Percentiles rank a stretch among this genome's conserved stretches.
Conservation (phyloP, 2,329 filamentous ascomycete species). For the Ceratocystis colombiana region DNA sequence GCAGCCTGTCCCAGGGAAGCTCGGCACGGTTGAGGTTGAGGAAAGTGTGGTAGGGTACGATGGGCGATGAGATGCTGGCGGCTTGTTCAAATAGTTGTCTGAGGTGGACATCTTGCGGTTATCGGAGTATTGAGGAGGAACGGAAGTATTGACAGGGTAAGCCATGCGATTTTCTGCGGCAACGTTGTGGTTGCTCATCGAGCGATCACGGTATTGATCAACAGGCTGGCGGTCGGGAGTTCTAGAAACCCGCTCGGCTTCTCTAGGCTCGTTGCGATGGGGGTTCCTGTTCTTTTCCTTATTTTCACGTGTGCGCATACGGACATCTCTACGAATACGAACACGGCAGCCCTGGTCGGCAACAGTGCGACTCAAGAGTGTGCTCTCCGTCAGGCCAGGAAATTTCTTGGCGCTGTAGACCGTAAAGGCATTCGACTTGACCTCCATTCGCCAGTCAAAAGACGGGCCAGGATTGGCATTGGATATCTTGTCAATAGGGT, state of each 20-base stretch:
- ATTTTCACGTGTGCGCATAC: slow-evolving; percentile 74
- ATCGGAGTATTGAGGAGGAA: slow-evolving; percentile 15
- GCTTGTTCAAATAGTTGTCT: not conserved
- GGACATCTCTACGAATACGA: slow-evolving; percentile 84
- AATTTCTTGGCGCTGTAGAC: slow-evolving; percentile 99
- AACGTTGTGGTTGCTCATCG: slow-evolving; percentile 49
- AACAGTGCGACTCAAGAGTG: slow-evolving; percentile 74
- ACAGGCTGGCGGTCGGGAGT: slow-evolving; percentile 30
- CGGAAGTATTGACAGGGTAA: slow-evolving; percentile 12
- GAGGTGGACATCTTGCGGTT: slow-evolving; percentile 12
- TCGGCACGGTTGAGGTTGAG: not conserved
- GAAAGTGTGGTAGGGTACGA: slow-evolving; percentile 4
- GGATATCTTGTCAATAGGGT: slow-evolving; percentile 33
- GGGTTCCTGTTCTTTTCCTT: slow-evolving; percentile 44
- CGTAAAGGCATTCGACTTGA: slow-evolving; percentile 75
- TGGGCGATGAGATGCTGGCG: not conserved
- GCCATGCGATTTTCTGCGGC: slow-evolving; percentile 26
- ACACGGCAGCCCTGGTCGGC: slow-evolving; percentile 96
- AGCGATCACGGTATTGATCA: slow-evolving; percentile 41
- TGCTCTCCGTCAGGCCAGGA: slow-evolving; percentile 84
- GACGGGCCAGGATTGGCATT: slow-evolving; percentile 39
- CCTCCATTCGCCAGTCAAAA: slow-evolving; percentile 78
- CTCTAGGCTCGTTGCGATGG: slow-evolving; percentile 49
- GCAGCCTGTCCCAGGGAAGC: slow-evolving; percentile 5
- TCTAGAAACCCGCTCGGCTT: slow-evolving; percentile 32